phyloP scores from a whole-genome alignment of 148 eudicot species.

The Pouteria glomerata region DNA sequence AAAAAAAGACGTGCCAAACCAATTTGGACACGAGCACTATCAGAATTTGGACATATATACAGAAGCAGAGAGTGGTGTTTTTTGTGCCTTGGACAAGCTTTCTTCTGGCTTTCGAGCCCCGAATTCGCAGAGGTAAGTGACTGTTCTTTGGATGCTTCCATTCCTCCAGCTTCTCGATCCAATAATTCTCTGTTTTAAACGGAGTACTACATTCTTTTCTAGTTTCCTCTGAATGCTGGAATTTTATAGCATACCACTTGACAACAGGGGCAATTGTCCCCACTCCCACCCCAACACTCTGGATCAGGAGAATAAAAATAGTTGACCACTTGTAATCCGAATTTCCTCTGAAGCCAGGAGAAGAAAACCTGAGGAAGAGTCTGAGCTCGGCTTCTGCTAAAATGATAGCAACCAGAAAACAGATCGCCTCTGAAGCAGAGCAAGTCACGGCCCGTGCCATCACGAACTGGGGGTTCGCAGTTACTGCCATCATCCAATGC shows the following conservation, averaged over 20 bases:
- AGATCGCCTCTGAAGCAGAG: constrained; percentile 9
- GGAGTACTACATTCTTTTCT: background rate
- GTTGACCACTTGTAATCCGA: constrained; percentile 19
- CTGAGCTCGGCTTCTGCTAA: constrained; percentile 10
- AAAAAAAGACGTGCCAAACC: background rate
- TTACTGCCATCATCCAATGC: constrained; percentile 24
- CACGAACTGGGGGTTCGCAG: constrained; percentile 19
- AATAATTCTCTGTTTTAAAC: constrained; percentile 11
- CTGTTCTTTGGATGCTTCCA: too few relatives aligned
- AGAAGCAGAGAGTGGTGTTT: background rate
- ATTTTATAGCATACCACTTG: constrained; percentile 12
- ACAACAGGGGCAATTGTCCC: constrained; percentile 20
- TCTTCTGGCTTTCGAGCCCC: background rate
- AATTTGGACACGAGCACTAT: background rate
- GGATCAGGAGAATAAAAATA: background rate
- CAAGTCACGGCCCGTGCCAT: constrained; percentile 13
- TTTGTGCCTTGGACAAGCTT: background rate
- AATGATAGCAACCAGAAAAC: constrained; percentile 3
- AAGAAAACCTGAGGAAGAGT: background rate
- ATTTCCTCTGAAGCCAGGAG: background rate
- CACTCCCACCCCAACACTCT: constrained; percentile 7
- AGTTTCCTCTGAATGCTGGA: background rate
- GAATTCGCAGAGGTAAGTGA: background rate
- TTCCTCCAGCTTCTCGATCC: constrained; percentile 12
- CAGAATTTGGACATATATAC: constrained; percentile 7